phyloP scores from a whole-genome alignment of 306 rosid species.

The Senna siamea region DNA sequence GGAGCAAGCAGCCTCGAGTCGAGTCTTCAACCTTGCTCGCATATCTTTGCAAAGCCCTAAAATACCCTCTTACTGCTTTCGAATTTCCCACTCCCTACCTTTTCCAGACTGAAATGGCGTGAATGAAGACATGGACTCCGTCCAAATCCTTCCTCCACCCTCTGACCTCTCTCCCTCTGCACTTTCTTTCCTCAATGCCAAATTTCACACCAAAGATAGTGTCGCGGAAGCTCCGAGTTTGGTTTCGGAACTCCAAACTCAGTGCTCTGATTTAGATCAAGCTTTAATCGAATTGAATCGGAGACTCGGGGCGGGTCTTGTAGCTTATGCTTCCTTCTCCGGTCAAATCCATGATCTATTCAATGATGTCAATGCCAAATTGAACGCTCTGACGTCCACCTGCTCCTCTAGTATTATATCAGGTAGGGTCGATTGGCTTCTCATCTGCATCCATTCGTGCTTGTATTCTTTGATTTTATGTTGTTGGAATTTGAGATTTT shows the following conservation, averaged over 20 bases:
- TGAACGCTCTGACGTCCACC: conserved; percentile 57
- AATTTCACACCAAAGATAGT: conserved; percentile 43
- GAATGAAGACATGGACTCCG: conserved; percentile 48
- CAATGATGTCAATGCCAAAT: conserved; percentile 43
- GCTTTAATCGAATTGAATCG: conserved; percentile 59
- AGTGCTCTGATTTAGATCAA: conserved; percentile 68
- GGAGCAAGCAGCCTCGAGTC: conserved; percentile 14
- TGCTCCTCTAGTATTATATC: conserved; percentile 38
- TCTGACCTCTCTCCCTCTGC: conserved; percentile 62
- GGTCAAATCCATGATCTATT: conserved; percentile 55
- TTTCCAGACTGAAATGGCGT: neutral
- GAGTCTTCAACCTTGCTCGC: neutral
- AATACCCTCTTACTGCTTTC: conserved; percentile 21
- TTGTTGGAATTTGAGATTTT: conserved; percentile 24
- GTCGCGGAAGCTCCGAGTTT: conserved; percentile 53
- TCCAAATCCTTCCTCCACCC: conserved; percentile 55
- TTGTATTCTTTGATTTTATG: neutral
- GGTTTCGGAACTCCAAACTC: conserved; percentile 62
- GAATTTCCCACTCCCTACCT: conserved; percentile 10
- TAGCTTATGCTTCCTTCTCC: conserved; percentile 67
- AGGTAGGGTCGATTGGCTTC: conserved; percentile 44
- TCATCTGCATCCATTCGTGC: neutral
- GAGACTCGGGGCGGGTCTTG: conserved; percentile 58
- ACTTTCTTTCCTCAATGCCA: conserved; percentile 61
- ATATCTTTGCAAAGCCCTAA: conserved; percentile 15